phyloP scores from a whole-genome alignment of 495 filamentous ascomycete species.

The Penicillium ucsense region DNA sequence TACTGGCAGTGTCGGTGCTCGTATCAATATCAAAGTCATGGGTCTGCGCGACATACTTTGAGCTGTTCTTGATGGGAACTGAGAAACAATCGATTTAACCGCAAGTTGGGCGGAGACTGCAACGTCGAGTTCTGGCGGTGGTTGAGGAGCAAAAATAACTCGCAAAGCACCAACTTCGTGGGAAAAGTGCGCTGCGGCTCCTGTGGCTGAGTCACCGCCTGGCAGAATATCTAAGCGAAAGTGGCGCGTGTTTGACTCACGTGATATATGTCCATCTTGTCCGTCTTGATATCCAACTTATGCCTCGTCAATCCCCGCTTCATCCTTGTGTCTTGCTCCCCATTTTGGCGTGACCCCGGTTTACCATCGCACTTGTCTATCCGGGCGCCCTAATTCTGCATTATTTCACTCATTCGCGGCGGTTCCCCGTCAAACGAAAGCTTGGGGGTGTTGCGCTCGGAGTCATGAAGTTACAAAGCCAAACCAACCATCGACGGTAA shows the following conservation, averaged over 20 bases:
- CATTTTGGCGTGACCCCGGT: too few relatives aligned
- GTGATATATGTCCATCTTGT: constrained; percentile 17
- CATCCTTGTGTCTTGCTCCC: background rate
- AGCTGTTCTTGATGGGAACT: constrained; percentile 44
- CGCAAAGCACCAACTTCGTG: constrained; percentile 21
- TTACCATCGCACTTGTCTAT: too few relatives aligned
- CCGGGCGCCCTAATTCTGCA: background rate
- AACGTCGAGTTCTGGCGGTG: constrained; percentile 56
- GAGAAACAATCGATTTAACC: constrained; percentile 97
- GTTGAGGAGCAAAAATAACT: constrained; percentile 14
- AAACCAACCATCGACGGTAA: constrained; percentile 39
- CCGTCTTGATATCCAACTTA: background rate
- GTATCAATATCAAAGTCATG: background rate
- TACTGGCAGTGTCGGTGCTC: too few relatives aligned
- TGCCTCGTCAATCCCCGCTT: constrained; percentile 4
- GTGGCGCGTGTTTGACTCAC: constrained; percentile 12
- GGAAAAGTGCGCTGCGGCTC: constrained; percentile 37
- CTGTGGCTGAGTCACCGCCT: constrained; percentile 28
- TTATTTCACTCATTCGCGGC: background rate
- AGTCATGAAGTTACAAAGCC: constrained; percentile 41
- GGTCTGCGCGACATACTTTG: constrained; percentile 17
- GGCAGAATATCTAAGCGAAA: constrained; percentile 31
- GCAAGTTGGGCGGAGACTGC: constrained; percentile 78
- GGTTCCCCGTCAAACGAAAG: background rate
- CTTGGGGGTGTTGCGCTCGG: constrained; percentile 21